Base-by-base conservation (phyloP, 805 yeast species). In the Ogataea paraovalis region DNA sequence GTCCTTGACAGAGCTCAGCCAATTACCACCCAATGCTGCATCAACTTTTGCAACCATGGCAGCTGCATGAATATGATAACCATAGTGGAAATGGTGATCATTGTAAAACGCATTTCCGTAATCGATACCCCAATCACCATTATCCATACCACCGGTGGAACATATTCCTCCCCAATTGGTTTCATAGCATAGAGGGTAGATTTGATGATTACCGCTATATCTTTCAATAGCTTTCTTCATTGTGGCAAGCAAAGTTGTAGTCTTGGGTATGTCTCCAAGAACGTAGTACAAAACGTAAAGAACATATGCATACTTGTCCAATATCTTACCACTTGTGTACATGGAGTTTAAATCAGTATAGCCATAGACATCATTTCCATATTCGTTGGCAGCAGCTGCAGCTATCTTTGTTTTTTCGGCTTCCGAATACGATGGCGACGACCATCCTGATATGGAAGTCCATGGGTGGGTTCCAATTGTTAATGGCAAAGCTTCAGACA, bases 231-330 rank as follows among this genome's bases (percentile, higher is more conserved):
- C 92, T 13, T 64, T 59, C 58, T 86, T 83, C 44, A 90, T 60
- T 42, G 71, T 69, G 1, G 78, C 76, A 45, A 88, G 67, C 18
- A 86, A 67, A n/a, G 68, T 64, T 18, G 65, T 57, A 3, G 90
- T 76, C 45, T 82, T 65, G 3, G 60, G 65, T 0, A 69, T 62
- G 58, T 89, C 85, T 23, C 77, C 60, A 45, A 90, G 64, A 20
- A 90, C 75, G 52, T 76, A 82, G 48, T 82, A 78, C 42, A 85
- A 75, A 9, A 83, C 87, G 51, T 84, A 84, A 19, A 88, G 71
- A 34, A 91, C 75, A 75, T 87, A 84, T 0, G 97, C 96, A 69
- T 83, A 91, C 68, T 90, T 91, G 56, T 89, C 96, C 51, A 89
- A 70, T 39, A 80, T 73, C 66, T 91, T 91, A n/a, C 97, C 98